Percentiles rank a stretch among this genome's conserved stretches.
These are phyloP conservation scores for Hordeum marinum DNA, from an alignment of 176 grass and related monocot species.

Conservation along the genomic window DNA sequence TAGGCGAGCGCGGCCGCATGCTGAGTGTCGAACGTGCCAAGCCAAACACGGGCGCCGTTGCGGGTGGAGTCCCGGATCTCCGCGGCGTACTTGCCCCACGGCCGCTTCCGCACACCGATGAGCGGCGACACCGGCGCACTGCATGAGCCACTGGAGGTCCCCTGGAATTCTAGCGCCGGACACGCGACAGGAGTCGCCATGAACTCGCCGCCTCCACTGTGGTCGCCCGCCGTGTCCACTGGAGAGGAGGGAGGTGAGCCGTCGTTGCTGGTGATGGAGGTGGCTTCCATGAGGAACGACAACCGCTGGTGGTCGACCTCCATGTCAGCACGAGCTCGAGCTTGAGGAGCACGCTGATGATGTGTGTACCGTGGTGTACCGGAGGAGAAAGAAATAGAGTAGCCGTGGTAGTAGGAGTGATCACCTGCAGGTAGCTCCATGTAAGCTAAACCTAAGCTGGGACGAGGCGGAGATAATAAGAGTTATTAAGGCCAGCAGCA, in stretches of 20 bases:
- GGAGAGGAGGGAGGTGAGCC: not conserved
- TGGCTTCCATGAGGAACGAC: not conserved
- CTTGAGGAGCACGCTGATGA: not conserved
- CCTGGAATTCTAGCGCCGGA: not conserved
- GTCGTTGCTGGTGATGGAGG: not conserved
- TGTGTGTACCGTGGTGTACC: not conserved
- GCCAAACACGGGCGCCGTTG: constrained; percentile 55
- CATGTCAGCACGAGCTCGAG: not conserved
- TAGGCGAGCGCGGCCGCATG: constrained; percentile 66
- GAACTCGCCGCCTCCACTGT: not conserved
- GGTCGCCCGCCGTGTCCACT: not conserved
- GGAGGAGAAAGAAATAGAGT: not conserved
- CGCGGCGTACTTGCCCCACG: constrained; percentile 56
- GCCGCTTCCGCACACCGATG: constrained; percentile 40
- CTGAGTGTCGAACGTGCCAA: constrained; percentile 58
- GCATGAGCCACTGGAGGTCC: not conserved
- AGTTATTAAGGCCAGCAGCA: not conserved
- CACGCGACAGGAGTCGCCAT: not conserved
- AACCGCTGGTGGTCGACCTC: not conserved
- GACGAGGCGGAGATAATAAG: not conserved
- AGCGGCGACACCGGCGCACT: not conserved
- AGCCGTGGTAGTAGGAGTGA: not conserved
- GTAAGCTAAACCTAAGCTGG: not conserved
- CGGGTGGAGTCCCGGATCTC: constrained; percentile 52
- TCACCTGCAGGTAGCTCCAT: not conserved